Conservation (phyloP, 1,284 basidiomycete genomes). For the Malassezia yamatoensis region DNA sequence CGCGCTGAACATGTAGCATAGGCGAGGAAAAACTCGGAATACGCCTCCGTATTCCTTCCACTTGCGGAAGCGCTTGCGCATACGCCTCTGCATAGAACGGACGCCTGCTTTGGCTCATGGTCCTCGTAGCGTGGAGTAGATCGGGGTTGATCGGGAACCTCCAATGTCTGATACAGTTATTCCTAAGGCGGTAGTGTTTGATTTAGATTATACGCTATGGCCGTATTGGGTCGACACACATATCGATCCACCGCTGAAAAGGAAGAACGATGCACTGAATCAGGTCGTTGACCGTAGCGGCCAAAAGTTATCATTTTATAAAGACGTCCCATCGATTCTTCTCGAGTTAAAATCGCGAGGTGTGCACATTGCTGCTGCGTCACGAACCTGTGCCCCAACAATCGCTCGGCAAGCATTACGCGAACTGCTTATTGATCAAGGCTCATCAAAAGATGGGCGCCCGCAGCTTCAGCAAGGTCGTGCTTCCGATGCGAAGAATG, state of each 20-base stretch:
- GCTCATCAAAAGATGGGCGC: constrained; percentile 4
- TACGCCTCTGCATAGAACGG: constrained; percentile 35
- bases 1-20: constrained; percentile 52
- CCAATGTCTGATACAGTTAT: constrained; percentile 5
- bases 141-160: background rate
- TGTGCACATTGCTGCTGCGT: constrained; percentile 32
- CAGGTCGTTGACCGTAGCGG: constrained; percentile 26
- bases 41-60: constrained; percentile 27
- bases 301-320: constrained; percentile 31
- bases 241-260: constrained; percentile 30
- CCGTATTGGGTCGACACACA: constrained; percentile 43
- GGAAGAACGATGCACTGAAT: constrained; percentile 25
- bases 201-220: constrained; percentile 45
- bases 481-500: background rate
- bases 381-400: constrained; percentile 32
- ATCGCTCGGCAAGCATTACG: constrained; percentile 38
- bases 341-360: constrained; percentile 21
- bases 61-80: constrained; percentile 22
- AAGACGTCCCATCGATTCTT: constrained; percentile 37
- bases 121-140: background rate
- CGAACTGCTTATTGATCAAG: constrained; percentile 23
- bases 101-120: constrained; percentile 5
- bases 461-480: background rate
- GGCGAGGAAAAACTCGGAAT: constrained; percentile 39
- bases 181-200: constrained; percentile 36